Conservation (phyloP, 352 stramenopile genomes). For the Globisporangium splendens region DNA sequence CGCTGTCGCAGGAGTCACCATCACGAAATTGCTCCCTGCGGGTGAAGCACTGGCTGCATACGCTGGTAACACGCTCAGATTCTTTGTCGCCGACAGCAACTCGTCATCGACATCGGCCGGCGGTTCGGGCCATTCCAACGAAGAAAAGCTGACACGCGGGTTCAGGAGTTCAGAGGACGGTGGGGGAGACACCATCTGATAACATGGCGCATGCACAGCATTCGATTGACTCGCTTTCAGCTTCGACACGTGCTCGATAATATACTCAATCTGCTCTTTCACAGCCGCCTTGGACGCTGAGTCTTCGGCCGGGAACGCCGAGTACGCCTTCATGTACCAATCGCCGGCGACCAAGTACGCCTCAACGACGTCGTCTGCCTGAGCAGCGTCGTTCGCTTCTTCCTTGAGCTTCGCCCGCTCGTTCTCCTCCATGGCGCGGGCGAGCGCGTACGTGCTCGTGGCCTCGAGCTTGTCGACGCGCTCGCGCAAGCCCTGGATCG, state of each 20-base stretch:
- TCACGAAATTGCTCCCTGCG: not conserved
- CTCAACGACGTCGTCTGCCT: slow-evolving; percentile 22
- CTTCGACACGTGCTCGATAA: slow-evolving; percentile 61
- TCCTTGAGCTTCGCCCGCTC: slow-evolving; percentile 17
- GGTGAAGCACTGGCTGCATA: slow-evolving; percentile 1
- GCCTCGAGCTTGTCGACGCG: slow-evolving; percentile 40
- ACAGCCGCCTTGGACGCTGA: slow-evolving; percentile 30
- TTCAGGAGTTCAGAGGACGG: slow-evolving; percentile 6
- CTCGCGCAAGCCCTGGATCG: slow-evolving; percentile 47
- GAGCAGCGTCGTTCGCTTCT: slow-evolving; percentile 8
- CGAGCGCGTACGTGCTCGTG: slow-evolving; percentile 29
- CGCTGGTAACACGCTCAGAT: slow-evolving; percentile 5
- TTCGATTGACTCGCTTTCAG: slow-evolving; percentile 34
- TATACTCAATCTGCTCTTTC: slow-evolving; percentile 68
- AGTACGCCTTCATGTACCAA: slow-evolving; percentile 67
- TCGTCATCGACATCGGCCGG: slow-evolving; percentile 11
- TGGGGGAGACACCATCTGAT: not conserved
- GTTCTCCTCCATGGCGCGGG: slow-evolving; percentile 32
- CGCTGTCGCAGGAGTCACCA: not conserved
- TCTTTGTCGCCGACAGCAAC: slow-evolving; percentile 4
- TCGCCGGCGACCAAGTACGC: slow-evolving; percentile 54
- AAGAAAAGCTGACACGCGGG: slow-evolving; percentile 15
- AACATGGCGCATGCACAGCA: not conserved
- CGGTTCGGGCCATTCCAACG: slow-evolving; percentile 40
- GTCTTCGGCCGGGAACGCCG: slow-evolving; percentile 30